Evolutionary conservation across 495 filamentous ascomycete genomes (phyloP), one percentile per base, ranked within the genome.

Genomic region (Trichoderma virens): DNA sequence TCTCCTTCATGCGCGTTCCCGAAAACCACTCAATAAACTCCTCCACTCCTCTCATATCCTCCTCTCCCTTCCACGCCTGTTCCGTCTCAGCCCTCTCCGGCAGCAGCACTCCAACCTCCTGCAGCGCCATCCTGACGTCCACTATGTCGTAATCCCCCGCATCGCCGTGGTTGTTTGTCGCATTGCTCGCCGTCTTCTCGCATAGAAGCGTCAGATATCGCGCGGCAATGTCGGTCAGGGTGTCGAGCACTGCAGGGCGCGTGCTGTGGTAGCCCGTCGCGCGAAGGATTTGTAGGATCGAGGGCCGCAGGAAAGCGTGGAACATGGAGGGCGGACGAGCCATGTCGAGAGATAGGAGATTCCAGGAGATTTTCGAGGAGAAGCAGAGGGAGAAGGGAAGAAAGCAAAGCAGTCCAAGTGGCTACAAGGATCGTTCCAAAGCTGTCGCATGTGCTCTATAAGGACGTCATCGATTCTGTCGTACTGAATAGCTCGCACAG

Each of bases 281-380:
- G 69, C 92, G 90, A 35, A 97, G 84, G 70, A 94, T 92, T 67
- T 94, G 90, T 63, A 96, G 84, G 64, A 95, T 82, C 34, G 86
- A 85, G 2, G 92, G 92, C 27, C 90, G 88, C 28, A 96, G 83
- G 68, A 96, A 86, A 38, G 90, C 83, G 73, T 87, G 86, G 76
- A 89, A 87, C 62, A 92, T 83, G 62, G 76, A 65, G 39, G 72
- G 71, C 16, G 80, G 74, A 13, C 75, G 72, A 60, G 79, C 68
- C 79, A 81, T 81, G 51, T 41, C 68, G 43, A 56, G 51, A 56
- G 13, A 56, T 8, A 31, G 25, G 27, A 30, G 11, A n/a, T n/a
- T n/a, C n/a, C n/a, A n/a, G n/a, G n/a, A n/a, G n/a, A n/a, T n/a
- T n/a, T n/a, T n/a, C n/a, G n/a, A n/a, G 6, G 3, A 16, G 25